Evolutionary conservation across 306 rosid species (phyloP), one percentile per base, ranked within the genome.

Genomic region (Lablab purpureus): DNA sequence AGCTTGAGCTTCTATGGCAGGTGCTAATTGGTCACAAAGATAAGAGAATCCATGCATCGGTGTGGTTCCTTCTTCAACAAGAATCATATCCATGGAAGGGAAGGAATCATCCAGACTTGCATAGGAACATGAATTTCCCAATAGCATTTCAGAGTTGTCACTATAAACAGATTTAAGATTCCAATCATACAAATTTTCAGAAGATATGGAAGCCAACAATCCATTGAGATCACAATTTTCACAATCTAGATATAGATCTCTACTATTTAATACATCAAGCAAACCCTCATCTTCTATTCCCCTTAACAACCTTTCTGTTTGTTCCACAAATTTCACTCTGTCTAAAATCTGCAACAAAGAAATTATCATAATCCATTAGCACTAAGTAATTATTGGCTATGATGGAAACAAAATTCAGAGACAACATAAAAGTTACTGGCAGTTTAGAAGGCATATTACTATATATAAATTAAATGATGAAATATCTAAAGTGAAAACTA

Each of bases 311-410:
- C 85, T 84, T 73, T 80, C 88, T 71, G 93, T 84, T 67, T 88
- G 87, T 23, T 82, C 88, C 79, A 89, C 65, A 78, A 90, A 78
- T 17, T 85, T 88, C 22, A 68, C 25, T 32, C 76, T 76, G 84
- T 90, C 92, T 71, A 55, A 74, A 68, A 89, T 85, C 96, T 94
- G 87, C 71, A 83, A 58, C 76, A 74, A 47, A 49, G 76, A 79
- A 65, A 73, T 50, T 22, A 73, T 34, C 45, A 32, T 32, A 62
- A 50, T 74, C 46, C 76, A 27, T 74, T 19, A 76, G 59, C 56
- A 84, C 41, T 55, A 62, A 4, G 21, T 19, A 73, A 65, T 25
- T 27, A 69, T 28, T 17, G 3, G n/a, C 15, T 10, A 23, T 25
- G n/a, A 58, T 3, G 65, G 18, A 21, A 58, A 23, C 36, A 58